Percentiles rank a stretch among this genome's conserved stretches.
Evolutionary conservation across 495 filamentous ascomycete species (phyloP).

Genomic region (Aspergillus sparsus): DNA sequence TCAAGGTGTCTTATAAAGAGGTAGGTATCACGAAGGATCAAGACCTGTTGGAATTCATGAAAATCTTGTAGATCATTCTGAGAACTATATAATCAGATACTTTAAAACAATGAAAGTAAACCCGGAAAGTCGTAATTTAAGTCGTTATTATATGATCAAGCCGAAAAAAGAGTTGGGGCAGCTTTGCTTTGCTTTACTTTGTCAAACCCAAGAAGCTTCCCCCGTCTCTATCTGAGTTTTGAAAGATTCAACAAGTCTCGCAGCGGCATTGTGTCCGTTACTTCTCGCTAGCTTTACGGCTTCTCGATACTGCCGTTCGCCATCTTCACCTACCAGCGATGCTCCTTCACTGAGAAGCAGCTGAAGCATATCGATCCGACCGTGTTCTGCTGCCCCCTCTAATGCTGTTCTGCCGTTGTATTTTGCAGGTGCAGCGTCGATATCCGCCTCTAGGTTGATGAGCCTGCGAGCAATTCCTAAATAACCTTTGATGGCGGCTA

Average conservation of each 20-base stretch:
- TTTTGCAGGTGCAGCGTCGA: conserved; percentile 32
- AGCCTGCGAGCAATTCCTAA: conserved; percentile 26
- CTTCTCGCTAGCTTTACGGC: conserved; percentile 22
- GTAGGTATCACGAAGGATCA: too few species aligned
- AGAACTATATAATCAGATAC: neutral
- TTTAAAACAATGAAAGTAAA: neutral
- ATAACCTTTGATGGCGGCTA: conserved; percentile 32
- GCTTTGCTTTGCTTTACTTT: neutral
- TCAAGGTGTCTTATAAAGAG: too few species aligned
- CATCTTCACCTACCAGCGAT: conserved; percentile 28
- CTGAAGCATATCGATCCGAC: conserved; percentile 48
- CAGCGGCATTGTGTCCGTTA: conserved; percentile 23
- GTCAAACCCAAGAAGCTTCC: neutral
- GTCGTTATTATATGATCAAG: too few species aligned
- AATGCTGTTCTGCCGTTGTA: conserved; percentile 41
- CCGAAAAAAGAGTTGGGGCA: neutral
- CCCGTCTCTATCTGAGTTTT: neutral
- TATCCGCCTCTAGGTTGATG: conserved; percentile 25
- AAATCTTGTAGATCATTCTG: conserved; percentile 4
- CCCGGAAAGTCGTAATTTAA: neutral
- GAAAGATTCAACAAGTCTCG: conserved; percentile 11
- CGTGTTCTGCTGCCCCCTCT: conserved; percentile 44
- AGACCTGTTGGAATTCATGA: too few species aligned
- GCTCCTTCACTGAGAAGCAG: conserved; percentile 38
- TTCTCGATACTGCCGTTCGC: conserved; percentile 15